Base-by-base conservation (phyloP, 129 eudicot species). In the Mikania micrantha region DNA sequence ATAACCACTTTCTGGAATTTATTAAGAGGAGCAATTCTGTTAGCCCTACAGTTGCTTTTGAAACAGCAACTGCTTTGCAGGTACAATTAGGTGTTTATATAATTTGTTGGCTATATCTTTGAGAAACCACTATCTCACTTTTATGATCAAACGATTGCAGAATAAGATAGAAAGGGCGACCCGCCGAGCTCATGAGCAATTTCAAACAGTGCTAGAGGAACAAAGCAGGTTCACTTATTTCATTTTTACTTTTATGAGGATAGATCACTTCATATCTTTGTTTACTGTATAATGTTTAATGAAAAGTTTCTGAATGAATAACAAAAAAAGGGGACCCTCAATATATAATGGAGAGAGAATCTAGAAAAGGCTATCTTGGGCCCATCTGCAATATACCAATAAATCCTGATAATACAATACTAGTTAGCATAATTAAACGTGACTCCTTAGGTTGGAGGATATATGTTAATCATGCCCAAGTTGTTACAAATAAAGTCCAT, bases 51-150 rank as follows among this genome's bases (percentile, higher is more conserved):
- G 80, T 94, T 82, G 99, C 99, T 58, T 74, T 89, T 77, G 99
- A 94, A 83, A 94, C 99, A 64, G 99, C 99, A 77, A 79, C 89
- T 70, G 99, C 88, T 56, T 76, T 94, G 76, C 99, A 94, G 96
- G 99, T 94, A 70, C 57, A 67, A 47, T 70, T 21, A 15, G 40
- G n/a, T 17, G 52, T 61, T 70, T 64, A 25, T 10, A 22, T 8
- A 15, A 49, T 48, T 25, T 20, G 53, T 54, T 16, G 41, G 45
- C 35, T 79, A 71, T 40, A 27, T 69, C 52, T 29, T 3, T 22
- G 39, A 40, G 39, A 38, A 81, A 39, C 76, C 67, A 61, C 72
- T 52, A 70, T 76, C 48, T 73, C 45, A 57, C 22, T 31, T 21
- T 64, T 40, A n/a, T 71, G 48, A 74, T 67, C 31, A 28, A 31